phyloP scores from a whole-genome alignment of 352 stramenopile species.

The Pythium brachiatum region DNA sequence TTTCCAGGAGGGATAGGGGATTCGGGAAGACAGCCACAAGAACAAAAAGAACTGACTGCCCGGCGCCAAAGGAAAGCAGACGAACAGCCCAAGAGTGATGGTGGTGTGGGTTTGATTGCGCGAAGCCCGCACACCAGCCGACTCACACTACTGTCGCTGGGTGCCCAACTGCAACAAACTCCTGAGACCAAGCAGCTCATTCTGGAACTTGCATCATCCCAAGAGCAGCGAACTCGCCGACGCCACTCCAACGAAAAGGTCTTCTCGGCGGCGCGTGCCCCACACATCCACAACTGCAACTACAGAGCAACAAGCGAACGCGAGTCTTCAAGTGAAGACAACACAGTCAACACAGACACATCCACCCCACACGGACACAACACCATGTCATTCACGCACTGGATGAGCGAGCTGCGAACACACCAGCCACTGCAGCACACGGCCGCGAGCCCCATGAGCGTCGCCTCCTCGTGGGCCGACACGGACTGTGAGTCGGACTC shows the following conservation, averaged over 20 bases:
- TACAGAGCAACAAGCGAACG: no score
- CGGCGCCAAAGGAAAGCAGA: constrained; percentile 19
- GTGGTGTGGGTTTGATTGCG: constrained; percentile 14
- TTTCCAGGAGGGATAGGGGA: constrained; percentile 28
- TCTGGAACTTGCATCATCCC: constrained; percentile 24
- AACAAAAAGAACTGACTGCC: constrained; percentile 22
- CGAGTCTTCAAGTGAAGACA: no score
- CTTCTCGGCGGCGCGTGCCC: not conserved
- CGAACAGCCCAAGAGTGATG: constrained; percentile 24
- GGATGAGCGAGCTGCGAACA: no score
- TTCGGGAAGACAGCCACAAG: constrained; percentile 19
- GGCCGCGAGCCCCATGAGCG: constrained; percentile 26
- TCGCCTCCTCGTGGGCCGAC: constrained; percentile 56
- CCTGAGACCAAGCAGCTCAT: constrained; percentile 22
- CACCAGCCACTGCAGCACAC: no score
- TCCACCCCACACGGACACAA: not conserved
- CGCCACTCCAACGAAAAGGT: not conserved
- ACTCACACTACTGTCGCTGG: not conserved
- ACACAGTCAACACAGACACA: constrained; percentile 14
- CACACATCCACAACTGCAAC: constrained; percentile 4
- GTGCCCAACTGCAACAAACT: constrained; percentile 20
- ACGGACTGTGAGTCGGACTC: constrained; percentile 54
- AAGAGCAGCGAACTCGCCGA: not conserved
- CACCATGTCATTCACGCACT: constrained; percentile 50
- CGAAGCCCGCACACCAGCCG: not conserved